phyloP scores from a whole-genome alignment of 805 yeast species.

The Debaryomyces hansenii region DNA sequence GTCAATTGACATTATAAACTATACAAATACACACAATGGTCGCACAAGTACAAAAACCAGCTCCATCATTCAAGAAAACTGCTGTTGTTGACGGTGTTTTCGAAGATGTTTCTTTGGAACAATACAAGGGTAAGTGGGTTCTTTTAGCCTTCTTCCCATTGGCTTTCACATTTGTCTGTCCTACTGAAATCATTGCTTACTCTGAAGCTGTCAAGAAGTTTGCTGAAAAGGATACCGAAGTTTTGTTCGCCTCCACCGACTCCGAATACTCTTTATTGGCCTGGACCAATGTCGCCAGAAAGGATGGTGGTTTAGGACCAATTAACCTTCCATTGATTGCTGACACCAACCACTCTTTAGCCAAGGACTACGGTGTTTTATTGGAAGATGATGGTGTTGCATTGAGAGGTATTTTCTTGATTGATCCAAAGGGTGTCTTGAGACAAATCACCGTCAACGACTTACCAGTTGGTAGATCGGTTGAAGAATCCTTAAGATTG shows the following conservation, averaged over 20 bases:
- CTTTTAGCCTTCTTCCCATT: slow-evolving; percentile 94
- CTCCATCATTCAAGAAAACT: slow-evolving; percentile 93
- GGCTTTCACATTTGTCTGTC: slow-evolving; percentile 99
- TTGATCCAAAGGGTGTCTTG: slow-evolving; percentile 91
- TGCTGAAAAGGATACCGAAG: slow-evolving; percentile 80
- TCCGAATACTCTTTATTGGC: slow-evolving; percentile 97
- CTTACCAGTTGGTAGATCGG: slow-evolving; percentile 98
- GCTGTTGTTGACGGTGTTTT: slow-evolving; percentile 97
- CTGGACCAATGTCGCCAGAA: slow-evolving; percentile 96
- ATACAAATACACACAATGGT: slow-evolving; percentile 53
- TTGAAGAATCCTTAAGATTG: slow-evolving; percentile 96
- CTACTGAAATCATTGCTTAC: slow-evolving; percentile 98
- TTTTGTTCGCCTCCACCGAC: slow-evolving; percentile 96
- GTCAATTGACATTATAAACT: neutral
- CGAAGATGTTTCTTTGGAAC: slow-evolving; percentile 92
- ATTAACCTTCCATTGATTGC: slow-evolving; percentile 92
- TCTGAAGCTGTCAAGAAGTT: slow-evolving; percentile 92
- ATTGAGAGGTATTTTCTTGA: slow-evolving; percentile 96
- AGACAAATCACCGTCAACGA: slow-evolving; percentile 99
- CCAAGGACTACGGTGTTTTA: slow-evolving; percentile 96
- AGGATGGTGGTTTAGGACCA: slow-evolving; percentile 98
- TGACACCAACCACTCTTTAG: slow-evolving; percentile 93
- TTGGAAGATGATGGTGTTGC: slow-evolving; percentile 96
- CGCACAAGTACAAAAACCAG: slow-evolving; percentile 90
- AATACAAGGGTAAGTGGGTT: slow-evolving; percentile 98